These are phyloP conservation scores for Immersiella caudata DNA, from an alignment of 495 filamentous ascomycete species.

Conservation along the genomic window DNA sequence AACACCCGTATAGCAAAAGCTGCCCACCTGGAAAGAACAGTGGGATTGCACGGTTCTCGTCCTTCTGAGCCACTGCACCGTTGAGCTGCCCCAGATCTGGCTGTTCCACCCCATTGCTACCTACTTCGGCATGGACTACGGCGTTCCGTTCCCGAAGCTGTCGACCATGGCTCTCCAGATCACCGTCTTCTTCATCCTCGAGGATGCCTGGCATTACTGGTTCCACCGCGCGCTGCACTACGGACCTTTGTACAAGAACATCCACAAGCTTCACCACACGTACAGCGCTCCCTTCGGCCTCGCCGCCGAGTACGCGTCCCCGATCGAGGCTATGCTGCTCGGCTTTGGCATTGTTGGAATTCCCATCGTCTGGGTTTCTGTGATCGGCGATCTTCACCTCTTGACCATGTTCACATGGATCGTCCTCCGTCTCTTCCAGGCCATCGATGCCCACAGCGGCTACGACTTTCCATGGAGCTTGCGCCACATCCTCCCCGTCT, in stretches of 20 bases:
- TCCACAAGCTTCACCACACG: conserved; percentile 98
- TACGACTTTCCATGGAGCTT: conserved; percentile 98
- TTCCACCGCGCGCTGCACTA: conserved; percentile 93
- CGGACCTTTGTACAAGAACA: conserved; percentile 87
- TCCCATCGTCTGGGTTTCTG: conserved; percentile 82
- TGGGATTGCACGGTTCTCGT: conserved; percentile 92
- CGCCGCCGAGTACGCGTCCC: conserved; percentile 95
- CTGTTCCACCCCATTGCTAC: conserved; percentile 98
- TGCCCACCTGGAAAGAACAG: conserved; percentile 86
- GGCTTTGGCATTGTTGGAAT: conserved; percentile 84
- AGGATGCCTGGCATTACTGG: conserved; percentile 99
- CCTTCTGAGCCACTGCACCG: conserved; percentile 90
- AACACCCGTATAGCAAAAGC: conserved; percentile 66
- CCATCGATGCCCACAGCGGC: conserved; percentile 94
- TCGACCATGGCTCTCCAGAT: conserved; percentile 92
- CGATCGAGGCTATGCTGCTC: conserved; percentile 96
- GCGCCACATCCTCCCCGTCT: conserved; percentile 95
- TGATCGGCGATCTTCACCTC: conserved; percentile 88
- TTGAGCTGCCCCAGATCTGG: conserved; percentile 98
- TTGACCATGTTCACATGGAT: conserved; percentile 99
- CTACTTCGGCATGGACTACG: conserved; percentile 84
- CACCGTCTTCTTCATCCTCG: conserved; percentile 89
- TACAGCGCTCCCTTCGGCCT: conserved; percentile 97
- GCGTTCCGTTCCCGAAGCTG: conserved; percentile 83
- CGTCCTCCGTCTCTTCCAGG: conserved; percentile 88